Base-by-base conservation (phyloP, 2,329 filamentous ascomycete genomes). In the Sporothrix inflata region DNA sequence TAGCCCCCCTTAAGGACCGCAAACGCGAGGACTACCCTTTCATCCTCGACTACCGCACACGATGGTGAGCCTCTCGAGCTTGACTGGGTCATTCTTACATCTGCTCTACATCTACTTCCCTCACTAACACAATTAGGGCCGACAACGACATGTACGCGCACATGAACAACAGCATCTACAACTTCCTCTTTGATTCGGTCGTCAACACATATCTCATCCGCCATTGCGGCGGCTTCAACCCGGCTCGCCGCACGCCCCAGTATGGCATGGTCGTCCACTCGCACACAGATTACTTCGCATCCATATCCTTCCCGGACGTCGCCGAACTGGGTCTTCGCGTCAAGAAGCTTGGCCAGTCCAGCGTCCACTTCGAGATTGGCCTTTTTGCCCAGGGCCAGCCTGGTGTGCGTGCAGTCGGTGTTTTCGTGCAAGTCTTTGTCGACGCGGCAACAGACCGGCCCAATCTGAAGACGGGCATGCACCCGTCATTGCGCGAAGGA, bases 121-220 rank as follows among this genome's bases (percentile, higher is more conserved):
- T 21, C 4, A 19, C 34, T 57, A 24, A 55, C 61, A 38, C 9
- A n/a, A 3, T 1, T 74, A 94, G 93, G 93, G 90, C 89, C 80
- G 94, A 97, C 82, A 97, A 97, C 79, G 94, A 97, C 83, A 96
- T 97, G 92, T 97, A 96, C 81, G 87, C 93, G 74, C 95, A 98
- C 80, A 89, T 97, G 85, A 97, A 97, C 83, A 97, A 97, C 79
- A 92, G 90, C 53, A 87, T 96, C 70, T 97, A 97, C 82, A 92
- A 92, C 77, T 91, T 92, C 74, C 86, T 97, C 86, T 90, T 97
- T 80, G 95, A 98, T 83, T 94, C 93, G 1, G 89, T 97, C 73
- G 90, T 97, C 79, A 98, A 98, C 81, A 87, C 91, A 66, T 98
- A 96, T 80, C 88, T 98, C 21, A 94, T 97, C 74, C 85, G 91